Evolutionary conservation across 2,329 filamentous ascomycete species (phyloP).

Genomic region (Aplosporella prunicola): DNA sequence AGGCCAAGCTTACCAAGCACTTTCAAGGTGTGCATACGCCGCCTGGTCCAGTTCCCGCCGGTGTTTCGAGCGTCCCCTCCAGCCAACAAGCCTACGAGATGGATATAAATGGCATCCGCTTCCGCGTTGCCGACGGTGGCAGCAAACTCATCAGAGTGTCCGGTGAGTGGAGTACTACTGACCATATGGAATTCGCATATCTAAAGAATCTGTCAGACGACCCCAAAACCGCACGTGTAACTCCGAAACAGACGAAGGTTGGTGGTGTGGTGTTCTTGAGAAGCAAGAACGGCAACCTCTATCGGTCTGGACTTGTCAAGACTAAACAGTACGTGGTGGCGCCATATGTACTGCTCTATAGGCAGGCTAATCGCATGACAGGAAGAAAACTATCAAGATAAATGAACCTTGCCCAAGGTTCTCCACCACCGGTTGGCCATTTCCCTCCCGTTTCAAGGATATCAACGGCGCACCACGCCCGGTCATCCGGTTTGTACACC

Average conservation of each 20-base stretch:
- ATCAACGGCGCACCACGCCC: conserved; percentile 4
- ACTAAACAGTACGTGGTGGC: conserved; percentile 58
- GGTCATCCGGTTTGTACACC: conserved; percentile 10
- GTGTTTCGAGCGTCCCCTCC: background rate
- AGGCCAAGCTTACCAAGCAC: conserved; percentile 46
- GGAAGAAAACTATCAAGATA: conserved; percentile 42
- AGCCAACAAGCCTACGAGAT: conserved; percentile 46
- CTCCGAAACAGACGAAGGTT: conserved; percentile 63
- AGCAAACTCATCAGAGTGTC: conserved; percentile 70
- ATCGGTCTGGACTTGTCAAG: conserved; percentile 65
- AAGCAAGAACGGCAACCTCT: conserved; percentile 80
- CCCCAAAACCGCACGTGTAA: conserved; percentile 52
- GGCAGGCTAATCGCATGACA: conserved; percentile 11
- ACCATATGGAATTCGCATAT: background rate
- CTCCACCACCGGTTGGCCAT: conserved; percentile 42
- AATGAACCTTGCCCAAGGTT: conserved; percentile 58
- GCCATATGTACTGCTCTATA: background rate
- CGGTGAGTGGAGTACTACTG: conserved; percentile 52
- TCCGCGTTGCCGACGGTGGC: conserved; percentile 63
- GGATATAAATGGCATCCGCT: conserved; percentile 61
- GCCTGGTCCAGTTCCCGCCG: background rate
- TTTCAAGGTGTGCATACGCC: conserved; percentile 15
- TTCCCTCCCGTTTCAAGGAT: conserved; percentile 12
- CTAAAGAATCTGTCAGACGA: conserved; percentile 38
- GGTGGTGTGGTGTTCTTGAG: conserved; percentile 75